These are phyloP conservation scores for Nidula microcarpa DNA, from an alignment of 768 basidiomycete genomes.

Conservation along the genomic window DNA sequence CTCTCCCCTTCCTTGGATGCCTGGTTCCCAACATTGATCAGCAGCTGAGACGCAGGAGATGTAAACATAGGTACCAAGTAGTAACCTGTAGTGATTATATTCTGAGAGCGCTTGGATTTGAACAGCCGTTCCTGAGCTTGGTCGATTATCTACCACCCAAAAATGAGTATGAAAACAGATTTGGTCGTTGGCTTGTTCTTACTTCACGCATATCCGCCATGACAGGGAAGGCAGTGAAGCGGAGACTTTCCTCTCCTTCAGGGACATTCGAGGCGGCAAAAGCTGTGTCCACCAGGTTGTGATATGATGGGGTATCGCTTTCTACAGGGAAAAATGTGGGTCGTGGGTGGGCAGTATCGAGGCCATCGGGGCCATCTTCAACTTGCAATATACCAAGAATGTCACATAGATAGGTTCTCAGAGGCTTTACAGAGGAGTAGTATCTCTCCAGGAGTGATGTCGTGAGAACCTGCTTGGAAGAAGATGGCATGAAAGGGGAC, in stretches of 20 bases:
- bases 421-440: constrained; percentile 34
- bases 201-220: constrained; percentile 57
- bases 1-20: constrained; percentile 28
- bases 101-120: constrained; percentile 34
- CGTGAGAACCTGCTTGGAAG: constrained; percentile 11
- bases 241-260: constrained; percentile 5
- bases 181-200: background rate
- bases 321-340: constrained; percentile 9
- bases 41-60: no score
- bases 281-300: constrained; percentile 37
- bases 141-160: constrained; percentile 49
- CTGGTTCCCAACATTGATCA: constrained; percentile 7
- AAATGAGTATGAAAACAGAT: background rate
- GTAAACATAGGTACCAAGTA: constrained; percentile 32
- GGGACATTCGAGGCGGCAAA: constrained; percentile 33
- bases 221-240: constrained; percentile 27
- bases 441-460: constrained; percentile 37
- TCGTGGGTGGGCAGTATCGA: background rate
- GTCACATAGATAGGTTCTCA: constrained; percentile 34
- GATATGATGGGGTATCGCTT: constrained; percentile 24
- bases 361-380: background rate
- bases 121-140: constrained; percentile 57
- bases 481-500: background rate
- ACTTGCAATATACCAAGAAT: constrained; percentile 21
- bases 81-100: constrained; percentile 69